These are phyloP conservation scores for Moesziomyces parantarcticus DNA, from an alignment of 1,284 basidiomycete species.

Conservation along the genomic window DNA sequence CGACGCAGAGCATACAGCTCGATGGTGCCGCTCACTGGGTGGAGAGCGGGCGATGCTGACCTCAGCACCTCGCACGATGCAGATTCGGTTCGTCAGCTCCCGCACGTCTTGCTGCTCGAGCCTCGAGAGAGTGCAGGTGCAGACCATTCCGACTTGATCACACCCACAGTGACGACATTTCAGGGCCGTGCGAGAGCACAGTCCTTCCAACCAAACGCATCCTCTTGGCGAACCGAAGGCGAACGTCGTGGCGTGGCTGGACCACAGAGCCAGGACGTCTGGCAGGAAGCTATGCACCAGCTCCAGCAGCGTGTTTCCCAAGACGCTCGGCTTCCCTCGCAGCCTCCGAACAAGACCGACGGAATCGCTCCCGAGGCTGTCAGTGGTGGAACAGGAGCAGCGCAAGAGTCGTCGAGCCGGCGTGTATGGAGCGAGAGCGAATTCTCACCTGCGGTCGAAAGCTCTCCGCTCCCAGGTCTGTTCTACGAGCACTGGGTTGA, in stretches of 20 bases:
- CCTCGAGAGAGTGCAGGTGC: background rate
- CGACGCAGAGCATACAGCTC: constrained; percentile 31
- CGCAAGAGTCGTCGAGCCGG: no score
- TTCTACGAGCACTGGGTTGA: constrained; percentile 35
- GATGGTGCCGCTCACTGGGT: constrained; percentile 31
- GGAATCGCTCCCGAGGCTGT: no score
- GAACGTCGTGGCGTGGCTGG: background rate
- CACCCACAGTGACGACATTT: constrained; percentile 25
- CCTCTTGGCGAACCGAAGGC: no score
- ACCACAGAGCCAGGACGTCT: constrained; percentile 3
- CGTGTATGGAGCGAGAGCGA: no score
- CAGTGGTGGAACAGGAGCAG: background rate
- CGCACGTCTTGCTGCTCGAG: constrained; percentile 17
- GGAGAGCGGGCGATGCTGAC: constrained; percentile 22
- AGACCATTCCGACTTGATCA: constrained; percentile 6
- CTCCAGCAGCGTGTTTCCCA: constrained; percentile 6
- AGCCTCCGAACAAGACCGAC: background rate
- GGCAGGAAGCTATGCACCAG: constrained; percentile 24
- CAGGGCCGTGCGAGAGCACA: constrained; percentile 14
- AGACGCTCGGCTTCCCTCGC: background rate
- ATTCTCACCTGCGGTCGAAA: background rate
- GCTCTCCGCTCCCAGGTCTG: constrained; percentile 17
- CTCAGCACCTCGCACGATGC: background rate
- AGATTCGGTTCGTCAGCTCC: background rate
- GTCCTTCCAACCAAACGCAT: constrained; percentile 12